Evolutionary conservation across 805 yeast genomes (phyloP), one percentile per base, ranked within the genome.

Genomic region (Wickerhamiella allomyrinae): DNA sequence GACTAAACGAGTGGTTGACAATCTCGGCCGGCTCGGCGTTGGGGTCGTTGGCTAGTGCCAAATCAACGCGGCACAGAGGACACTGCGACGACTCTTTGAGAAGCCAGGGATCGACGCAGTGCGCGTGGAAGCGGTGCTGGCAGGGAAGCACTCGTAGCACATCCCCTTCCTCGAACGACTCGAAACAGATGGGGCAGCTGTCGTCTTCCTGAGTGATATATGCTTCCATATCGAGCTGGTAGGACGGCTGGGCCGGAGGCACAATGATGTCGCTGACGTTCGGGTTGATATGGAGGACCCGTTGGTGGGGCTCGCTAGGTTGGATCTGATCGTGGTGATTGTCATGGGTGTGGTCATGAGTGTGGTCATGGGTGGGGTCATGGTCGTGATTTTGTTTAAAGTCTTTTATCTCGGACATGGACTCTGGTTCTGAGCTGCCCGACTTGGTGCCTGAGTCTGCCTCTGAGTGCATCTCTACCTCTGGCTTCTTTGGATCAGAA

Each of bases 31-130:
- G 39, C 14, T 23, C 29, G 3, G 23, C 29, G 3, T 36, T 7
- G 13, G 39, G 29, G 17, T 23, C 15, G 14, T 17, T 21, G 29
- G 17, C 29, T n/a, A 23, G 14, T 5, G 34, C 34, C 17, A 59
- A 73, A 56, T 82, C 89, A 25, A 83, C 67, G 49, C 84, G 77
- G 60, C 94, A 83, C 66, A 79, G 73, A 7, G 94, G 94, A 57
- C 94, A 83, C 53, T 81, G 78, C 1, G 85, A 84, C 40, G 83
- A 70, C 48, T 86, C 65, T 49, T 74, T 73, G 5, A 73, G 74
- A 25, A 83, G 65, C 93, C 94, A 83, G 1, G 87, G 87, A 53
- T 82, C 91, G 40, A 84, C 71, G 57, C 94, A 83, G 6, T 69
- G 76, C 9, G 79, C 70, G 54, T 83, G 94, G 69, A 78, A 83